Conservation (phyloP, 1,284 basidiomycete species). For the Mycena sp. region DNA sequence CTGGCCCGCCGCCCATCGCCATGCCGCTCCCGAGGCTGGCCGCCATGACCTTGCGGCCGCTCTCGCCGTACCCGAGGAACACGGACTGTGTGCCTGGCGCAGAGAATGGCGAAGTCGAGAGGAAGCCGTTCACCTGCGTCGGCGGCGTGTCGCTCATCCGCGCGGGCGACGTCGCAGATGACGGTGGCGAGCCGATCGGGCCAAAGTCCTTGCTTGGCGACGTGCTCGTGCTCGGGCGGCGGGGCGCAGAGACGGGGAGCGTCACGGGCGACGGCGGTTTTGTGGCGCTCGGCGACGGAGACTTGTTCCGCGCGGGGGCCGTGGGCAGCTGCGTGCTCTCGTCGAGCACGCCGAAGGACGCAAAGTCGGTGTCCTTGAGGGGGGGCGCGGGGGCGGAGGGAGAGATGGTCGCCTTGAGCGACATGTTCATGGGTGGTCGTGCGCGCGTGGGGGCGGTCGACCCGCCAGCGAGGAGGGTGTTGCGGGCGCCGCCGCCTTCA, state of each 20-base stretch:
- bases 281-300: slow-evolving; percentile 24
- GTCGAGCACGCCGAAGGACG: slow-evolving; percentile 69
- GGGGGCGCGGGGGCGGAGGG: slow-evolving; percentile 84
- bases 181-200: slow-evolving; percentile 65
- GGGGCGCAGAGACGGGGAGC: slow-evolving; percentile 49
- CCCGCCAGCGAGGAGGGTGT: slow-evolving; percentile 58
- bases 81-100: slow-evolving; percentile 69
- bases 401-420: slow-evolving; percentile 75
- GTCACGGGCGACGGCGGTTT: slow-evolving; percentile 31
- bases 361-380: slow-evolving; percentile 79
- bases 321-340: slow-evolving; percentile 58
- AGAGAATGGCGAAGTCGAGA: slow-evolving; percentile 73
- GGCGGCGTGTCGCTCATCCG: slow-evolving; percentile 51
- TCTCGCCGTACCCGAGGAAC: slow-evolving; percentile 46
- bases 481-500: slow-evolving; percentile 50
- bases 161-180: slow-evolving; percentile 41
- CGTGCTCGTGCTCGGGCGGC: slow-evolving; percentile 41
- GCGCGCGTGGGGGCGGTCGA: slow-evolving; percentile 59
- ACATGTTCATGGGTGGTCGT: slow-evolving; percentile 69
- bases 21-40: slow-evolving; percentile 53
- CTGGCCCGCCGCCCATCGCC: slow-evolving; percentile 49
- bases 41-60: slow-evolving; percentile 44
- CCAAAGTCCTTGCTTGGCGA: slow-evolving; percentile 66
- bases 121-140: slow-evolving; percentile 43
- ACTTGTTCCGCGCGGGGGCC: slow-evolving; percentile 56